phyloP scores from a whole-genome alignment of 306 rosid genomes.

The Castanea sativa region DNA sequence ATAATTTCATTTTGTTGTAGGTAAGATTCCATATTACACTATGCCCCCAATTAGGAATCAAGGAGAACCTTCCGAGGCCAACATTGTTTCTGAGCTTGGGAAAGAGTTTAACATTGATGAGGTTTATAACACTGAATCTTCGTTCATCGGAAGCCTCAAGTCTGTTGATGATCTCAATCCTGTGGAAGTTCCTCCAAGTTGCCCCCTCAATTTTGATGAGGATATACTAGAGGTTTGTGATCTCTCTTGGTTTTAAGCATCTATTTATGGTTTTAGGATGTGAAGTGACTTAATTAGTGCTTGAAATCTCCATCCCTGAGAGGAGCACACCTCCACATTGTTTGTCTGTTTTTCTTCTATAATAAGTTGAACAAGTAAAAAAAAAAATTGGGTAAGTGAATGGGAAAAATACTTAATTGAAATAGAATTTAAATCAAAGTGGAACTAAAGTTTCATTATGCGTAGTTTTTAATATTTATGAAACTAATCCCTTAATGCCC shows the following conservation, averaged over 20 bases:
- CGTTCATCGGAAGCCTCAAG: slow-evolving; percentile 89
- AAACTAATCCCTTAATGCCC: not conserved
- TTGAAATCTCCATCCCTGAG: not conserved
- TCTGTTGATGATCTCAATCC: slow-evolving; percentile 68
- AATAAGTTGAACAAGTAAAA: not conserved
- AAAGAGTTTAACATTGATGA: slow-evolving; percentile 77
- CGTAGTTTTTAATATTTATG: not conserved
- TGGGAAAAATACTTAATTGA: not conserved
- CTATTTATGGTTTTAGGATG: not conserved
- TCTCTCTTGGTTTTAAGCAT: not conserved
- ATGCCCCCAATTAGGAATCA: slow-evolving; percentile 81
- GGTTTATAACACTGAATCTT: slow-evolving; percentile 72
- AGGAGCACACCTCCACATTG: not conserved
- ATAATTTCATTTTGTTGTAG: slow-evolving; percentile 36
- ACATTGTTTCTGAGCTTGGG: slow-evolving; percentile 62
- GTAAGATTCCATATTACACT: slow-evolving; percentile 91
- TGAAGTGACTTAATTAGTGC: not conserved
- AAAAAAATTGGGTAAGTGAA: too few species aligned
- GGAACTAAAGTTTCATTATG: not conserved
- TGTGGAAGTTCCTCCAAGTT: slow-evolving; percentile 79
- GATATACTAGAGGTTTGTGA: slow-evolving; percentile 59
- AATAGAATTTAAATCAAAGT: not conserved
- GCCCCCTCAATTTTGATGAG: slow-evolving; percentile 60
- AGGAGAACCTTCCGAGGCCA: slow-evolving; percentile 68
- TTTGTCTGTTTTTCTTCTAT: not conserved